These are phyloP conservation scores for Carex arenaria DNA, from an alignment of 202 grass and related monocot genomes.

Conservation along the genomic window DNA sequence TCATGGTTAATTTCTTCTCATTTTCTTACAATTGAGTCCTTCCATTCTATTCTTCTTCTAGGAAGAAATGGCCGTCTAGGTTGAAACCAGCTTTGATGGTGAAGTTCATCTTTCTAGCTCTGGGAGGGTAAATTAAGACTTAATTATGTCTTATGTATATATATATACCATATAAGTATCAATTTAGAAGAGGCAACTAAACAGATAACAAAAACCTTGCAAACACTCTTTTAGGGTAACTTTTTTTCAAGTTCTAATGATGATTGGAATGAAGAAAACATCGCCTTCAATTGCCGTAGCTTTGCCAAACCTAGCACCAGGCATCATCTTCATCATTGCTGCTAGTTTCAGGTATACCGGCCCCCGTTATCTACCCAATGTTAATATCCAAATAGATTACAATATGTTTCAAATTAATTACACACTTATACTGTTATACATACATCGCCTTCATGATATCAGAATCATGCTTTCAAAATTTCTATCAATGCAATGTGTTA, in stretches of 20 bases:
- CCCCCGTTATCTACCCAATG: not conserved
- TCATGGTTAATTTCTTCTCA: not conserved
- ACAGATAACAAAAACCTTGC: not conserved
- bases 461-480: not conserved
- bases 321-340: slow-evolving; percentile 60
- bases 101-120: slow-evolving; percentile 45
- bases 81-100: slow-evolving; percentile 33
- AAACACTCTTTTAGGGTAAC: slow-evolving; percentile 39
- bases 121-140: slow-evolving; percentile 45
- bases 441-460: not conserved
- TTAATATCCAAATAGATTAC: not conserved
- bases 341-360: slow-evolving; percentile 50
- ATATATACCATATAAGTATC: not conserved
- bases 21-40: not conserved
- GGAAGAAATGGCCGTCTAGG: slow-evolving; percentile 63
- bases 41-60: not conserved
- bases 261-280: slow-evolving; percentile 65
- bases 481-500: not conserved
- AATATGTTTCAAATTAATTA: not conserved
- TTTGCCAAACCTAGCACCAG: slow-evolving; percentile 64
- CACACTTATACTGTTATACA: not conserved
- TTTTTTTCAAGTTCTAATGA: slow-evolving; percentile 59
- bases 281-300: slow-evolving; percentile 55
- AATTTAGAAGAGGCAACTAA: not conserved
- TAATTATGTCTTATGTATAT: not conserved